These are phyloP conservation scores for Pochonia chlamydosporia DNA, from an alignment of 2,329 filamentous ascomycete genomes.

Conservation along the genomic window DNA sequence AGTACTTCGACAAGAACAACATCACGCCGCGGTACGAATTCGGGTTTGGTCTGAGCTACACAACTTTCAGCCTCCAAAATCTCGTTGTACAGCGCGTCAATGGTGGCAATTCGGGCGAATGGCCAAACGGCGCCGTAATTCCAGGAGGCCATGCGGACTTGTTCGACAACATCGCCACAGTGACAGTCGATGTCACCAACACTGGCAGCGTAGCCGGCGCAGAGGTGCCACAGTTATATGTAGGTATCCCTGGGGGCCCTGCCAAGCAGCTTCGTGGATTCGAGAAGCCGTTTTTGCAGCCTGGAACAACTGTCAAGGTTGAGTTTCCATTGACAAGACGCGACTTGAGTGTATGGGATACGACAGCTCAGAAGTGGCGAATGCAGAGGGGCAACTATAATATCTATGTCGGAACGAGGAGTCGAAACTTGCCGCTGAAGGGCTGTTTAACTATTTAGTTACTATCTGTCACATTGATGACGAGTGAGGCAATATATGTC, in stretches of 20 bases:
- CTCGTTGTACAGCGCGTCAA: constrained; percentile 27
- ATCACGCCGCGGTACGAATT: constrained; percentile 49
- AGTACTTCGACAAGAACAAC: constrained; percentile 43
- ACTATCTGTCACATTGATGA: neutral
- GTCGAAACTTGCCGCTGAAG: constrained; percentile 35
- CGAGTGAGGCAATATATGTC: too few species aligned
- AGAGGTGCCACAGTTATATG: constrained; percentile 44
- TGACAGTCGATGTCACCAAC: constrained; percentile 35
- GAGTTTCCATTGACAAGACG: constrained; percentile 52
- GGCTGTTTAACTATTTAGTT: constrained; percentile 30
- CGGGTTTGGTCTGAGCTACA: constrained; percentile 52
- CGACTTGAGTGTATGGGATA: constrained; percentile 64
- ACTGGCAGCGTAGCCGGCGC: constrained; percentile 34
- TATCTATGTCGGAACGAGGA: constrained; percentile 42
- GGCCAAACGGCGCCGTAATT: constrained; percentile 31
- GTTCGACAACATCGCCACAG: constrained; percentile 38
- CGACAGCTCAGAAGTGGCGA: constrained; percentile 54
- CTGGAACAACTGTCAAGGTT: constrained; percentile 37
- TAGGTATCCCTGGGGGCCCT: constrained; percentile 42
- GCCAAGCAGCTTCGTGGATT: constrained; percentile 60
- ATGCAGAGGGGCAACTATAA: constrained; percentile 38
- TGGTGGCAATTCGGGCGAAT: constrained; percentile 21
- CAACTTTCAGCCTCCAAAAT: constrained; percentile 42
- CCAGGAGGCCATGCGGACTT: constrained; percentile 41
- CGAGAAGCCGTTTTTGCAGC: constrained; percentile 49